These are phyloP conservation scores for Sporisorium exsertum DNA, from an alignment of 1,284 basidiomycete genomes.

Conservation along the genomic window DNA sequence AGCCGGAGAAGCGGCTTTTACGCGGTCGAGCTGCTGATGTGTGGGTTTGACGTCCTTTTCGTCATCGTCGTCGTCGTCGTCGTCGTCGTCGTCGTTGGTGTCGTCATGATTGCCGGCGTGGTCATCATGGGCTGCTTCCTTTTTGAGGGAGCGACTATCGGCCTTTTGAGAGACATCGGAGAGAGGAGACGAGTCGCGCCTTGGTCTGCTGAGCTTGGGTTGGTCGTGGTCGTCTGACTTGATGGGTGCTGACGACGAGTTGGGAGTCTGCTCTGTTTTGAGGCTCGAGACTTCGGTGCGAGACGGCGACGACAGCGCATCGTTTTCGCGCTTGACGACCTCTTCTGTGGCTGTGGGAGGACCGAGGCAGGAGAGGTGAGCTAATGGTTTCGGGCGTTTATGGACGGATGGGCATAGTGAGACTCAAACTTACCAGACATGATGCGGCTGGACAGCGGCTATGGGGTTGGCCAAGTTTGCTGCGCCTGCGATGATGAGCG, in stretches of 20 bases:
- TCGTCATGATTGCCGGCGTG: not conserved
- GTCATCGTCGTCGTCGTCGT: conserved; percentile 16
- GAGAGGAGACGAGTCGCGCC: conserved; percentile 45
- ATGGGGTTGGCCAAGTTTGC: not conserved
- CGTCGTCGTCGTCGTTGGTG: not conserved
- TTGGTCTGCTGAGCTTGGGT: conserved; percentile 20
- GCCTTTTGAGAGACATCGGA: conserved; percentile 36
- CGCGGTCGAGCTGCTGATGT: conserved; percentile 43
- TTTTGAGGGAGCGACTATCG: conserved; percentile 8
- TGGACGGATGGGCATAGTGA: not conserved
- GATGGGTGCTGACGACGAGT: conserved; percentile 6
- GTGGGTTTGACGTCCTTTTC: conserved; percentile 22
- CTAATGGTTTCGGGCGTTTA: conserved; percentile 3
- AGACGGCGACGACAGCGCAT: conserved; percentile 13
- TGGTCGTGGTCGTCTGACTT: conserved; percentile 20
- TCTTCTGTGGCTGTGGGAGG: conserved; percentile 15
- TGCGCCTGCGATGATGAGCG: not conserved
- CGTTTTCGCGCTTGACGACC: conserved; percentile 20
- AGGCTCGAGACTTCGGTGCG: conserved; percentile 6
- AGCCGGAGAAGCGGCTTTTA: conserved; percentile 25
- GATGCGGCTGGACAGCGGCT: not conserved
- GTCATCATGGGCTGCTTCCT: not conserved
- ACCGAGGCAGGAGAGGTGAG: not conserved
- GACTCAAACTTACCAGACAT: conserved; percentile 34
- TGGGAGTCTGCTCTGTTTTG: conserved; percentile 8